A percentile compares a stretch with the other conserved stretches of the same genome.
Evolutionary conservation across 2,329 filamentous ascomycete genomes (phyloP).

Genomic region (Apiospora sp.): DNA sequence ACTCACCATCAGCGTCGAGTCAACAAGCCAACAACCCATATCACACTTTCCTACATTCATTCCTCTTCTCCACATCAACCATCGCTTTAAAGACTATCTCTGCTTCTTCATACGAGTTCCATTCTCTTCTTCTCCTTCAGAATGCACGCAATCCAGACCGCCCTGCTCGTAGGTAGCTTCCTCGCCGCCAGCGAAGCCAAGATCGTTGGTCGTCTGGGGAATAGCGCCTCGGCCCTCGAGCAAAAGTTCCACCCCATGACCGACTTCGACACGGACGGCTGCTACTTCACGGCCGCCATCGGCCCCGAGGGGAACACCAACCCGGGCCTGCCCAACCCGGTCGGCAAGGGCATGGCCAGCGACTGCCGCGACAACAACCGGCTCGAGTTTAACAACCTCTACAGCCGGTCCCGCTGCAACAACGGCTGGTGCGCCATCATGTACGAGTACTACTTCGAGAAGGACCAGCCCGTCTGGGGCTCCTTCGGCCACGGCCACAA

Average conservation of each 20-base stretch:
- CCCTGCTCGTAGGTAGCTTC: not conserved
- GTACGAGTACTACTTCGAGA: slow-evolving; percentile 39
- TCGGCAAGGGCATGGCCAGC: slow-evolving; percentile 21
- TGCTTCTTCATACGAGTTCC: too few species aligned
- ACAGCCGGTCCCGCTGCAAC: slow-evolving; percentile 44
- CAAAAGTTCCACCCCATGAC: slow-evolving; percentile 47
- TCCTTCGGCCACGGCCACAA: slow-evolving; percentile 31
- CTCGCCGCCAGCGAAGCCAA: slow-evolving; percentile 4
- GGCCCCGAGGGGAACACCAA: slow-evolving; percentile 44
- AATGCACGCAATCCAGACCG: not conserved
- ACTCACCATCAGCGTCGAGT: not conserved
- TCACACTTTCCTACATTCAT: not conserved
- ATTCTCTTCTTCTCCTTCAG: not conserved
- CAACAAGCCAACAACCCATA: not conserved
- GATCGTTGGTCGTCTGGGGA: slow-evolving; percentile 37
- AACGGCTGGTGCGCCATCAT: slow-evolving; percentile 45
- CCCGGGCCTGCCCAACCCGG: slow-evolving; percentile 34
- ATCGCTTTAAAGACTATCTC: not conserved
- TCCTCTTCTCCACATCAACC: not conserved
- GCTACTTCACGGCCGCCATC: slow-evolving; percentile 57
- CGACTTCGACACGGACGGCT: slow-evolving; percentile 51
- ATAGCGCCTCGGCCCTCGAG: slow-evolving; percentile 44
- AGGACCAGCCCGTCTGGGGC: slow-evolving; percentile 29
- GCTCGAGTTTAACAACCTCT: slow-evolving; percentile 43
- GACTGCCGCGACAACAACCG: slow-evolving; percentile 42